Conservation (phyloP, 1,284 basidiomycete species). For the Hypsizygus ulmarius region DNA sequence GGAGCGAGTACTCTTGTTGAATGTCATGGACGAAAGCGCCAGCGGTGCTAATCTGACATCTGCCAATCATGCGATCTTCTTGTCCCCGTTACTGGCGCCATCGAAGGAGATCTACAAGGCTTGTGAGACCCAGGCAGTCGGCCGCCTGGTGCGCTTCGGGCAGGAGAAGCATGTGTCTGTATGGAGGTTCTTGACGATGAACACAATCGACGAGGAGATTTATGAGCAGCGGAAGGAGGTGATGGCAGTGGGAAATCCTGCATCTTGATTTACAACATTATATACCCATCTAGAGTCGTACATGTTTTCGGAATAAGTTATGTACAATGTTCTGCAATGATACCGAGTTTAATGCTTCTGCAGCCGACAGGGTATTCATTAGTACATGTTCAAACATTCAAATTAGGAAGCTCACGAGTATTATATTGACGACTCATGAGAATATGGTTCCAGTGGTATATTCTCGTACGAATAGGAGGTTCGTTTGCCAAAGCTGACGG, state of each 20-base stretch:
- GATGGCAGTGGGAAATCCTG: conserved; percentile 3
- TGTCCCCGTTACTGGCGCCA: conserved; percentile 82
- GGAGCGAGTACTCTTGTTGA: conserved; percentile 82
- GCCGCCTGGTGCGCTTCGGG: conserved; percentile 84
- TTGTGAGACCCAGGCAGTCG: conserved; percentile 88
- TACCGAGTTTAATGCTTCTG: no score
- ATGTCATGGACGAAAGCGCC: conserved; percentile 92
- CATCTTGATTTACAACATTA: conserved; percentile 8
- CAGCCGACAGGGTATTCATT: no score
- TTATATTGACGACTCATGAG: no score
- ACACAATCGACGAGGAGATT: conserved; percentile 87
- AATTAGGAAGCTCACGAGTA: no score
- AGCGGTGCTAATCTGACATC: conserved; percentile 91
- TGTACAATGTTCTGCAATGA: background rate
- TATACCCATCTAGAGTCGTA: background rate
- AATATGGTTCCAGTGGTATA: background rate
- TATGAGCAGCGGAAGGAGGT: conserved; percentile 44
- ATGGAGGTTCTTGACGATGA: conserved; percentile 76
- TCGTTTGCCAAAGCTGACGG: background rate
- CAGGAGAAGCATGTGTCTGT: conserved; percentile 80
- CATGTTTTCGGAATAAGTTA: conserved; percentile 4
- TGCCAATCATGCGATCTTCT: conserved; percentile 93
- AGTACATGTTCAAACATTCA: no score
- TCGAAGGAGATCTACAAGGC: conserved; percentile 83
- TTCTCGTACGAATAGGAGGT: background rate